Base-by-base conservation (phyloP, 305 asterid genomes). In the Solanum hybrid region DNA sequence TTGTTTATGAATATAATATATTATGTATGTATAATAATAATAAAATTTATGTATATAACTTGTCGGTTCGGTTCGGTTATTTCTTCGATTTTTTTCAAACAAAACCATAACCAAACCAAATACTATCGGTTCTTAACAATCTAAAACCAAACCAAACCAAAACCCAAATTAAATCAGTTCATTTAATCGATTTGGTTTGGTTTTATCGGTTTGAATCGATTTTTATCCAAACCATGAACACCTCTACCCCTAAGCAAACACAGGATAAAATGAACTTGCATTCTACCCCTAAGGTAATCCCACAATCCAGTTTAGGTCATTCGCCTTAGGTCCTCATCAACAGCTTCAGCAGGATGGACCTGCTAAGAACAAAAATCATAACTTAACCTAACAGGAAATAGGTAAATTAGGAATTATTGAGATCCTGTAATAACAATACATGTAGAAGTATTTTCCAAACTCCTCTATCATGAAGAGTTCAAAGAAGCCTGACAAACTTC, bases 401-500 rank as follows among this genome's bases (percentile, higher is more conserved):
- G 33, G 36, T 65, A 26, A 11, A 68, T 68, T 22, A 8, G 87
- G 36, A n/a, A 45, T 45, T 34, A 51, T 32, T 34, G 34, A 24
- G 38, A 20, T 12, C 1, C n/a, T 32, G 24, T 20, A 10, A 17
- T n/a, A 57, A 34, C 31, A 57, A 39, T 26, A 83, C 24, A 4
- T 91, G 88, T 93, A 22, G 87, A 91, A 89, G 93, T 32, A 32
- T 87, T 26, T 92, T 93, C 93, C 93, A 94, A 94, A 94, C 95
- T 86, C 92, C 94, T 90, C 84, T 73, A 88, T 87, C 93, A 92
- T 83, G 6, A 86, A 89, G 38, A 91, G 72, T n/a, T 82, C 45
- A 31, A 90, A 80, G 93, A 45, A 91, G 93, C 94, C 93, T 92
- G 93, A 93, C 91, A 91, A 89, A 90, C 93, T 92, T 89, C 90